Evolutionary conservation across 2,329 filamentous ascomycete genomes (phyloP).

Genomic region (Chrysosporium queenslandicum): DNA sequence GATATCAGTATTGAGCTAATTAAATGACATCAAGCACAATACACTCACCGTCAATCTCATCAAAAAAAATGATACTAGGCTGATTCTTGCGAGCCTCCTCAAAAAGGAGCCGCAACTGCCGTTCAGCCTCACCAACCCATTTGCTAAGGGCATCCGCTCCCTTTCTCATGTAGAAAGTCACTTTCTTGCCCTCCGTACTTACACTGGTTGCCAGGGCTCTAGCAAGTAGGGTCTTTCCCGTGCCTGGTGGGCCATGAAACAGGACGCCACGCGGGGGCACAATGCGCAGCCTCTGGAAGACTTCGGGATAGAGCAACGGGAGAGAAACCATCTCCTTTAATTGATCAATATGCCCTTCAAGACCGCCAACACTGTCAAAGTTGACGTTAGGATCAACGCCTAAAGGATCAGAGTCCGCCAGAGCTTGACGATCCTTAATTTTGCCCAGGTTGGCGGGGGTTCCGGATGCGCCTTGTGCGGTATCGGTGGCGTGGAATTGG

Average conservation of each 20-base stretch:
- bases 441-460: slow-evolving; percentile 79
- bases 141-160: slow-evolving; percentile 95
- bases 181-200: slow-evolving; percentile 78
- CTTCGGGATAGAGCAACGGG: slow-evolving; percentile 85
- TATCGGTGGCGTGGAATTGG: slow-evolving; percentile 49
- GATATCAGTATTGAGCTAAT: neutral
- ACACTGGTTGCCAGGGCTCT: slow-evolving; percentile 86
- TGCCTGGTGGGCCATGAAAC: slow-evolving; percentile 94
- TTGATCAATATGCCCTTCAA: slow-evolving; percentile 90
- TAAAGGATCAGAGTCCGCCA: slow-evolving; percentile 88
- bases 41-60: slow-evolving; percentile 78
- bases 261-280: slow-evolving; percentile 89
- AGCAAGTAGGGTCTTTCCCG: slow-evolving; percentile 93
- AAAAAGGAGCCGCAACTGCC: slow-evolving; percentile 84
- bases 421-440: slow-evolving; percentile 80
- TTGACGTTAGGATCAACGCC: slow-evolving; percentile 88
- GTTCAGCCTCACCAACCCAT: slow-evolving; percentile 97
- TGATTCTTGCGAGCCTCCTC: slow-evolving; percentile 93
- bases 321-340: slow-evolving; percentile 98
- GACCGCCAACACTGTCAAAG: slow-evolving; percentile 85
- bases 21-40: neutral
- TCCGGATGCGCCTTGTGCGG: slow-evolving; percentile 46
- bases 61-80: slow-evolving; percentile 98
- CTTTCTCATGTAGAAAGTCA: slow-evolving; percentile 99
- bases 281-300: slow-evolving; percentile 83